These are phyloP conservation scores for Rhexocercosporidium sp. DNA, from an alignment of 2,329 filamentous ascomycete species.

Conservation along the genomic window DNA sequence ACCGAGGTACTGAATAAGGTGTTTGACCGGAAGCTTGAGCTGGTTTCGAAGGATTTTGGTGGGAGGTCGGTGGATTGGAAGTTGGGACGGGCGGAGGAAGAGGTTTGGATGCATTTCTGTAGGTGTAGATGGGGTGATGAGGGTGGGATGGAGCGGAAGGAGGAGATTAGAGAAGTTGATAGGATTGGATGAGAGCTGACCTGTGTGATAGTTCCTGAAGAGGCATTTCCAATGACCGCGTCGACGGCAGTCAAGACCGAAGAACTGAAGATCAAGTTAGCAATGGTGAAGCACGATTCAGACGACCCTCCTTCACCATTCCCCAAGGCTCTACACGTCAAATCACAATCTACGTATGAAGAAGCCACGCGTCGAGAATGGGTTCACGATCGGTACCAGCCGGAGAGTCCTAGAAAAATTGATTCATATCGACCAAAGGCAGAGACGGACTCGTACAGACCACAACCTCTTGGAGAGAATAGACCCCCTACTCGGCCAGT, in stretches of 20 bases:
- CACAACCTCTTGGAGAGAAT: neutral
- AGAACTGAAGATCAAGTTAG: neutral
- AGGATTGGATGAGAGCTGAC: neutral
- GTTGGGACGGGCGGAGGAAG: slow-evolving; percentile 17
- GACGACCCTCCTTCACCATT: neutral
- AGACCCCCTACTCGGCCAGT: neutral
- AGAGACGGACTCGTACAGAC: neutral
- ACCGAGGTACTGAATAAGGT: neutral
- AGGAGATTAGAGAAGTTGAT: neutral
- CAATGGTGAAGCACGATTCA: neutral
- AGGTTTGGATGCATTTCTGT: slow-evolving; percentile 23
- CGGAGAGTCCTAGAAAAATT: neutral
- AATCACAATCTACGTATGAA: neutral
- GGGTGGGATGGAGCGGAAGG: neutral
- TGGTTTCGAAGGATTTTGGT: neutral
- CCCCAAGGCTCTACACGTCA: neutral
- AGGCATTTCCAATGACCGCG: neutral
- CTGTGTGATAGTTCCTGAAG: slow-evolving; percentile 10
- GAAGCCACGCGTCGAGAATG: neutral
- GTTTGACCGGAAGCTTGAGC: neutral
- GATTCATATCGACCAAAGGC: neutral
- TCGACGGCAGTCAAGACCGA: too few relatives aligned
- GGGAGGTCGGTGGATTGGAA: slow-evolving; percentile 5
- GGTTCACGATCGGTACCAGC: slow-evolving; percentile 10
- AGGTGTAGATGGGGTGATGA: neutral